Percentiles rank a stretch among this genome's conserved stretches.
phyloP scores from a whole-genome alignment of 1,284 basidiomycete species.

The Fistulina hepatica region DNA sequence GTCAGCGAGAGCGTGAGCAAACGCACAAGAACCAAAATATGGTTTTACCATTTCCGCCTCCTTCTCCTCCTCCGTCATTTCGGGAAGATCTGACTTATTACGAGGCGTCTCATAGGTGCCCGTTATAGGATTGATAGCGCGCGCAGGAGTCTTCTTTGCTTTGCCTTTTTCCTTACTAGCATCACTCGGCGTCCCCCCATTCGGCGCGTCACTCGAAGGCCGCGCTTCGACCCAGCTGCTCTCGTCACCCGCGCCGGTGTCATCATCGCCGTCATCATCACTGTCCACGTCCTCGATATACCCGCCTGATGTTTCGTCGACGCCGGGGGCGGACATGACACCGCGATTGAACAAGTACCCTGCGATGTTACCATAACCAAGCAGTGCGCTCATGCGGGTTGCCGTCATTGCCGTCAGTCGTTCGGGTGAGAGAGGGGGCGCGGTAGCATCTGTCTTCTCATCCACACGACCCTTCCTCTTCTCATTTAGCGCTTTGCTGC shows the following conservation, averaged over 20 bases:
- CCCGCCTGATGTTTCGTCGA: slow-evolving; percentile 13
- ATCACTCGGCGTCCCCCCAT: slow-evolving; percentile 25
- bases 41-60: slow-evolving; percentile 80
- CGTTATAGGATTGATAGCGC: slow-evolving; percentile 67
- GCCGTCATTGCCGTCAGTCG: slow-evolving; percentile 30
- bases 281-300: slow-evolving; percentile 9
- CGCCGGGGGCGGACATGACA: slow-evolving; percentile 50
- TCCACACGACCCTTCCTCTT: too few relatives aligned
- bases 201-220: slow-evolving; percentile 25
- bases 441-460: too few relatives aligned
- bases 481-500: slow-evolving; percentile 3
- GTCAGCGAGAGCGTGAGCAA: too few relatives aligned
- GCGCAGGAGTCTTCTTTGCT: slow-evolving; percentile 23
- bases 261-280: background rate
- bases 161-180: slow-evolving; percentile 28
- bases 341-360: slow-evolving; percentile 88
- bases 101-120: slow-evolving; percentile 42
- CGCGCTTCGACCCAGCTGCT: background rate
- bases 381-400: slow-evolving; percentile 52
- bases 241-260: background rate
- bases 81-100: slow-evolving; percentile 22
- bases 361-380: slow-evolving; percentile 89
- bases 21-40: too few relatives aligned
- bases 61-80: slow-evolving; percentile 89
- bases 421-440: too few relatives aligned